Conservation (phyloP, 2,329 filamentous ascomycete species). For the Boeremia lycopersici region DNA sequence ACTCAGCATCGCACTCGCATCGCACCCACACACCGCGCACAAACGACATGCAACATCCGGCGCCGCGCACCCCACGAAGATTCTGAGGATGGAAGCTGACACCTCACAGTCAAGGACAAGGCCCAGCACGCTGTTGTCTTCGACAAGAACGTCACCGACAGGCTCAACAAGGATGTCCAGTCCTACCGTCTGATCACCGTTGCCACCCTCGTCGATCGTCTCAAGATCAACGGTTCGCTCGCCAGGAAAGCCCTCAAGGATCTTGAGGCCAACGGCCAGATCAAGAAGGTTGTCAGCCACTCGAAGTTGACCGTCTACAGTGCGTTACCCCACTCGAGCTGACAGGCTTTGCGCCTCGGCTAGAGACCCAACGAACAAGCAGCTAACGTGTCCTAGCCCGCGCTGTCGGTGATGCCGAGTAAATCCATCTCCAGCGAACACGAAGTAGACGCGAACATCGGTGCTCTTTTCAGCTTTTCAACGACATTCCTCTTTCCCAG, state of each 20-base stretch:
- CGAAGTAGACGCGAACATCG: slow-evolving; percentile 33
- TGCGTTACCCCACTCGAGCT: slow-evolving; percentile 53
- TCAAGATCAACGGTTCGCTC: slow-evolving; percentile 99
- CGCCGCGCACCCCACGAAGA: slow-evolving; percentile 5
- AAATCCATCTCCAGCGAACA: slow-evolving; percentile 32
- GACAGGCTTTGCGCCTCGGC: not conserved
- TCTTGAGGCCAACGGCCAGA: slow-evolving; percentile 96
- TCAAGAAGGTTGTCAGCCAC: slow-evolving; percentile 97
- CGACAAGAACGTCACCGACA: slow-evolving; percentile 96
- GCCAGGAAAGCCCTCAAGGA: slow-evolving; percentile 88
- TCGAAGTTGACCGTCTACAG: slow-evolving; percentile 99
- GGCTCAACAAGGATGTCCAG: slow-evolving; percentile 99
- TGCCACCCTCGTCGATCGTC: slow-evolving; percentile 96
- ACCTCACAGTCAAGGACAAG: slow-evolving; percentile 96
- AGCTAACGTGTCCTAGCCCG: slow-evolving; percentile 40
- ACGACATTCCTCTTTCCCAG: slow-evolving; percentile 44
- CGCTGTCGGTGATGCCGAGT: slow-evolving; percentile 46
- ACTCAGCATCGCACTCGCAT: slow-evolving; percentile 22
- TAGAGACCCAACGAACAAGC: not conserved
- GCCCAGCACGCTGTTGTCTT: slow-evolving; percentile 98
- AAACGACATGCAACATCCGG: slow-evolving; percentile 1
- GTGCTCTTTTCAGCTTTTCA: slow-evolving; percentile 40
- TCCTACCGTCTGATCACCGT: slow-evolving; percentile 99
- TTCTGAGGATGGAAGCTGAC: slow-evolving; percentile 26
- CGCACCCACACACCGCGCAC: not conserved